Evolutionary conservation across 257 asterid genomes (phyloP), one percentile per base, ranked within the genome.

Genomic region (Cruciata laevipes): DNA sequence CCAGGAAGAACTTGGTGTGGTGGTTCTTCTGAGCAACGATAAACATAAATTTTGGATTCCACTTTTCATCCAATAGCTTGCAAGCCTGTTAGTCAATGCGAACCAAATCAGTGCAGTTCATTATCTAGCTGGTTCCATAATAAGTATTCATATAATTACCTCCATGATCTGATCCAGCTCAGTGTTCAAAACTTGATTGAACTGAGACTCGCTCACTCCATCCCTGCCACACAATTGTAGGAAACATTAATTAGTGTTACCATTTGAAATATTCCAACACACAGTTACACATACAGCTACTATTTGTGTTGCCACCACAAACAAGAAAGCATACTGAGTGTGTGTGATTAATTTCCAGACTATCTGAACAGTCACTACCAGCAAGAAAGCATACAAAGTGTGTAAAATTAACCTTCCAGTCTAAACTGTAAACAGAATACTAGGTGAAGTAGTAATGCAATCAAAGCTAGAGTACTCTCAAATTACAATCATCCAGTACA

Each of bases 151-250:
- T 42, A 3, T 11, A 42, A 42, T 35, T 17, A 79, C 95, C 89
- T 86, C 79, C 13, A 82, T 80, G 6, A 89, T 89, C 72, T 89
- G 95, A 21, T 83, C 83, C 7, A 89, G 77, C 77, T 89, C 96
- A 24, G 78, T 61, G 71, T 89, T 89, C 47, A 89, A 31, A 18
- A 89, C 95, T 81, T 86, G 95, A 49, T 56, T 85, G 85, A 89
- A 89, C 62, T 89, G 96, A 17, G 90, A 80, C 77, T 89, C 95
- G 23, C 91, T 80, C 38, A 89, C 96, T 7, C 96, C 95, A 58
- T 86, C 95, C 80, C 96, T 89, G 62, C 17, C 62, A 63, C 62
- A 49, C 7, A 49, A 49, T 11, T 49, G 8, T 49, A 49, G 18
- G 20, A 3, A 49, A 37, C 32, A n/a, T 20, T 9, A 60, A 35